These are phyloP conservation scores for Pyricularia pennisetigena DNA, from an alignment of 2,329 filamentous ascomycete genomes.

Conservation along the genomic window DNA sequence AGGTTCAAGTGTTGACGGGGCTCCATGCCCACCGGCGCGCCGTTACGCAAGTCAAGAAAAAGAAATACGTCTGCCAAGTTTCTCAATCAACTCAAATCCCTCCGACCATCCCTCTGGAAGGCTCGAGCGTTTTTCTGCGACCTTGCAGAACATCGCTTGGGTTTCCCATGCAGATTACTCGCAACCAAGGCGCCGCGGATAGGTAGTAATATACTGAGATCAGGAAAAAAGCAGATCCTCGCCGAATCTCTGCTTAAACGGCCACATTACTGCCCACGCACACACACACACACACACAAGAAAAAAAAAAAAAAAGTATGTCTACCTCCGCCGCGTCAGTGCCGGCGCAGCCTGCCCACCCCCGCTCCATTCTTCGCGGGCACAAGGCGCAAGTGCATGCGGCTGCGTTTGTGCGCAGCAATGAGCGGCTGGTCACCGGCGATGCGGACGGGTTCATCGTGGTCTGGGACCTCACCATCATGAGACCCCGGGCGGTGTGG, in stretches of 20 bases:
- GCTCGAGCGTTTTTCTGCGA: neutral
- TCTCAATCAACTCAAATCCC: neutral
- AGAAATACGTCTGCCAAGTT: neutral
- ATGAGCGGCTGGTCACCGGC: constrained; percentile 71
- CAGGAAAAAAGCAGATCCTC: neutral
- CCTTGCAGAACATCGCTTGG: neutral
- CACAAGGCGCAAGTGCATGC: constrained; percentile 74
- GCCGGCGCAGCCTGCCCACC: constrained; percentile 23
- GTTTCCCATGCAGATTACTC: neutral
- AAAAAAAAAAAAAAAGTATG: neutral
- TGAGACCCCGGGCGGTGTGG: constrained; percentile 79
- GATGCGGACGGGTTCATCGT: constrained; percentile 87
- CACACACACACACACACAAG: too few relatives aligned
- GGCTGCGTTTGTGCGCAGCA: constrained; percentile 60
- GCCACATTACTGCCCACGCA: too few relatives aligned
- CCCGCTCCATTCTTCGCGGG: constrained; percentile 66
- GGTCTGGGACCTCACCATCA: constrained; percentile 74
- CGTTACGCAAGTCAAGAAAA: neutral
- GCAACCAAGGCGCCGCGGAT: neutral
- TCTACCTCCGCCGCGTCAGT: neutral
- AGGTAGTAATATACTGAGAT: neutral
- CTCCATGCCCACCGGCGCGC: neutral
- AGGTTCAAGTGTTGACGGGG: neutral
- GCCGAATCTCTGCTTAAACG: neutral
- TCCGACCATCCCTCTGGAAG: neutral